A percentile compares a stretch with the other conserved stretches of the same genome.
Evolutionary conservation across 306 rosid species (phyloP).

Genomic region (Corylus americana): DNA sequence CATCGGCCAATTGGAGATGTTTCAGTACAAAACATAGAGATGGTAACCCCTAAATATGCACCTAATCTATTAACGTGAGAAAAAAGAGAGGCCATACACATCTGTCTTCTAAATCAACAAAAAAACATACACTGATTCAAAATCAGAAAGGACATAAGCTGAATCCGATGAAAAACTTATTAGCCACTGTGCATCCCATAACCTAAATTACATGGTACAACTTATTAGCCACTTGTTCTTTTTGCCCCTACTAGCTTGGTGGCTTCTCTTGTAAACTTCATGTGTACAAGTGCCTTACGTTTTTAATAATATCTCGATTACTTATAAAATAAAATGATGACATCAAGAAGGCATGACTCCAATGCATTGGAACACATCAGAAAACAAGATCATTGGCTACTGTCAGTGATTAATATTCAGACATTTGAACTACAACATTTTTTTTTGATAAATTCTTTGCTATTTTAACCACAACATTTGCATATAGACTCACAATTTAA

Average conservation of each 20-base stretch:
- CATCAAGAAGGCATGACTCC: neutral
- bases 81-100: neutral
- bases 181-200: neutral
- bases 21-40: neutral
- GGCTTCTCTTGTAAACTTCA: too few relatives aligned
- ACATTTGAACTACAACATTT: neutral
- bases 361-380: neutral
- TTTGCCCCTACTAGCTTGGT: too few relatives aligned
- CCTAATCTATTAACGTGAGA: neutral
- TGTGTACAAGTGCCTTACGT: too few relatives aligned
- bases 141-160: neutral
- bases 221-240: too few relatives aligned
- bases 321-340: neutral
- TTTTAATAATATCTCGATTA: too few relatives aligned
- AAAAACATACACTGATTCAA: neutral
- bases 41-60: neutral
- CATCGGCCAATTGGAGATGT: neutral
- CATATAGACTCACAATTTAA: neutral
- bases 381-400: neutral
- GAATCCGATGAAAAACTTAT: neutral
- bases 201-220: neutral
- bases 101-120: neutral
- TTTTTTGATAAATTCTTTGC: too few relatives aligned
- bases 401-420: neutral
- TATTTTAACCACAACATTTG: neutral